Conservation (phyloP, 169 alveolate species). For the Haemoproteus tartakovskyi region DNA sequence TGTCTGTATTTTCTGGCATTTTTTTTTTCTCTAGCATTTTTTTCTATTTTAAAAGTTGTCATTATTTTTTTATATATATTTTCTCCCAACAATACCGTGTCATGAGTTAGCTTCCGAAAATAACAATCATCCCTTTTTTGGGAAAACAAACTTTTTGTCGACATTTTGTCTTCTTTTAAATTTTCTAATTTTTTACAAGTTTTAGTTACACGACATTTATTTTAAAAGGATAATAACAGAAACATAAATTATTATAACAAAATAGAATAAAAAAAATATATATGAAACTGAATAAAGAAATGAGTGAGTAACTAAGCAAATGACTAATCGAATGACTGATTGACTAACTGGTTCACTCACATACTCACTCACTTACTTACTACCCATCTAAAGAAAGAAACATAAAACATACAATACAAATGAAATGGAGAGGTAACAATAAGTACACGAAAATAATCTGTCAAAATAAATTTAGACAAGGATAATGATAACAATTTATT, state of each 20-base stretch:
- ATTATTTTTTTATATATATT: conserved; percentile 31
- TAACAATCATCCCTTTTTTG: conserved; percentile 49
- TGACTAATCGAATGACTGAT: no score
- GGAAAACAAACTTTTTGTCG: conserved; percentile 22
- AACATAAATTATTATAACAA: not conserved
- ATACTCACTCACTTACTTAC: no score
- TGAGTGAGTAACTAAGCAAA: no score
- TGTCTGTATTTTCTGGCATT: not conserved
- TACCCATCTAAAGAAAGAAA: no score
- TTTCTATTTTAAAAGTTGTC: conserved; percentile 1
- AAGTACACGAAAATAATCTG: no score
- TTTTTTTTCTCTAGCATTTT: not conserved
- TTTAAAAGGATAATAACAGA: not conserved
- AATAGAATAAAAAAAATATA: no score
- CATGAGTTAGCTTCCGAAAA: conserved; percentile 32
- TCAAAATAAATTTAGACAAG: no score
- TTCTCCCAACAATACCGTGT: conserved; percentile 57
- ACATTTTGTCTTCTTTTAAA: conserved; percentile 7
- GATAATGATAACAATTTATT: no score
- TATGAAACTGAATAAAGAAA: no score
- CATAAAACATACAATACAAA: no score
- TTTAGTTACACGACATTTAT: not conserved
- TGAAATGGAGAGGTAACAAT: no score
- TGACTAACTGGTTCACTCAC: no score
- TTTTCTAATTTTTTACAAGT: conserved; percentile 1